Base-by-base conservation (phyloP, 2,329 filamentous ascomycete genomes). In the Alternaria triticina region DNA sequence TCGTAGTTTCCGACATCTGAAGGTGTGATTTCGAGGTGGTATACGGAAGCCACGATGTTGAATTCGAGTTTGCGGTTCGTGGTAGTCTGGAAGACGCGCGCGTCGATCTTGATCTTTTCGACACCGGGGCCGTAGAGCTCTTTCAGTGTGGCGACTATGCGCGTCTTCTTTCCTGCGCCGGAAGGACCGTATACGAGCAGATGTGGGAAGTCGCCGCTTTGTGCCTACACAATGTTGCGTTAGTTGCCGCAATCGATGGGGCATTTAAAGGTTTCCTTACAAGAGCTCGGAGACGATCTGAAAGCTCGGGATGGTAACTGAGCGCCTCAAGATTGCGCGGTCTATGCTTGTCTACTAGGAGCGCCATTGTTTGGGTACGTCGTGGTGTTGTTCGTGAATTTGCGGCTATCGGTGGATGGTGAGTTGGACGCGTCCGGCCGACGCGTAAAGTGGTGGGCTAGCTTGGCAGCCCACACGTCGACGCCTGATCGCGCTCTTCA, bases 61-160 rank as follows among this genome's bases (percentile, higher is more conserved):
- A 99, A 99, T 82, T 99, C 96, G 73, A 99, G 90, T 82, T 99
- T 99, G 78, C 96, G 93, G 81, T 97, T 98, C 77, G 91, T 91
- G 22, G 89, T 94, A 1, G 96, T 98, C 82, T 97, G 94, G 84
- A 99, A 99, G 62, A 97, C 91, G 68, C 96, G 92, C 12, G 94
- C 93, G 78, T 99, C 96, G 82, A 99, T 98, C 84, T 98, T 98
- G 86, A 99, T 99, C 86, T 97, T 98, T 78, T 99, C 96, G n/a
- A 97, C 96, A 46, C 96, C 95, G 0, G 95, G 90, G 0, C 96
- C 96, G 80, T 96, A 99, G 8, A 99, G 87, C 77, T 97, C 95
- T 80, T 97, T 97, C 4, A 99, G 84, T 0, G 95, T 98, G 15
- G 96, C 94, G 17, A 97, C 93, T 70, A 98, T 96, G 46, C 96